Conservation (phyloP, 495 filamentous ascomycete species). For the Podospora bellae-mahoneyi region DNA sequence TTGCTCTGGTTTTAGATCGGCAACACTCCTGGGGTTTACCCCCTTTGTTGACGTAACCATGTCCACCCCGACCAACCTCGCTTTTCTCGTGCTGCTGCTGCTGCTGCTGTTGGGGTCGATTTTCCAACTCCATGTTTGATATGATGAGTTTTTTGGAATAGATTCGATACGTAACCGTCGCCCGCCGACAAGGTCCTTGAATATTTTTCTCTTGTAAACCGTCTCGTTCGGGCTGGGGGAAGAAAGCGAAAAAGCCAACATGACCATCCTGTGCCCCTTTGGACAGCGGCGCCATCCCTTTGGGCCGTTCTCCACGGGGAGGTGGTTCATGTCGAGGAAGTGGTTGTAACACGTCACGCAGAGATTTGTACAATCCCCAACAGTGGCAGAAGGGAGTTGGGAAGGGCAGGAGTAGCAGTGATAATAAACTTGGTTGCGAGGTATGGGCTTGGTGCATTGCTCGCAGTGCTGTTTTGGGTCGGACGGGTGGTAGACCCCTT, state of each 20-base stretch:
- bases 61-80: slow-evolving; percentile 33
- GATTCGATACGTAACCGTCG: slow-evolving; percentile 46
- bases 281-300: slow-evolving; percentile 78
- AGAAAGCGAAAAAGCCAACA: slow-evolving; percentile 58
- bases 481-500: slow-evolving; percentile 48
- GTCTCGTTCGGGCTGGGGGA: slow-evolving; percentile 53
- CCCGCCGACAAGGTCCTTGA: slow-evolving; percentile 72
- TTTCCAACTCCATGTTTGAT: background rate
- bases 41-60: slow-evolving; percentile 21
- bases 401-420: slow-evolving; percentile 60
- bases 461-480: slow-evolving; percentile 70
- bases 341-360: slow-evolving; percentile 71
- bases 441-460: slow-evolving; percentile 67
- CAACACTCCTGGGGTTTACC: background rate
- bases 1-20: background rate
- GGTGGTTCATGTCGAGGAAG: slow-evolving; percentile 56
- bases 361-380: slow-evolving; percentile 80
- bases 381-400: slow-evolving; percentile 34
- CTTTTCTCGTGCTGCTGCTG: slow-evolving; percentile 15
- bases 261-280: slow-evolving; percentile 76
- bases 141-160: background rate
- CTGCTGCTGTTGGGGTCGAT: slow-evolving; percentile 8
- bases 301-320: slow-evolving; percentile 70
- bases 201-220: slow-evolving; percentile 44
- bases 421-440: slow-evolving; percentile 61